Percentiles rank a stretch among this genome's conserved stretches.
Evolutionary conservation across 345 rosid genomes (phyloP).

Genomic region (Aegle marmelos): DNA sequence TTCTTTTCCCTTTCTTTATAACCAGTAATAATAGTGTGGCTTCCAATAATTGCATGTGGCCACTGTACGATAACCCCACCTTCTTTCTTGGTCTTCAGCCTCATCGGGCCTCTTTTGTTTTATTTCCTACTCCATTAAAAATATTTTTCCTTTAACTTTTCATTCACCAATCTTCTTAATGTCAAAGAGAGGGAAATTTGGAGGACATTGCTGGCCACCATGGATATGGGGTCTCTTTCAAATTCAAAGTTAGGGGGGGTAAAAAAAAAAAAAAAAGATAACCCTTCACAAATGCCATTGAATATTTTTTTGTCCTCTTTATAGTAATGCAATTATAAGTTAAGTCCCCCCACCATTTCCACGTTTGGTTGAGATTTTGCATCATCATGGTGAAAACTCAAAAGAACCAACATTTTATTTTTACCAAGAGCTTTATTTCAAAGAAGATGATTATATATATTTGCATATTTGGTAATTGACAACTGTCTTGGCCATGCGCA

Average conservation of each 20-base stretch:
- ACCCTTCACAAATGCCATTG: background rate
- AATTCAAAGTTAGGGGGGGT: background rate
- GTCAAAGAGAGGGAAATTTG: slow-evolving; percentile 7
- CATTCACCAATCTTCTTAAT: background rate
- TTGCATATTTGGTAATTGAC: background rate
- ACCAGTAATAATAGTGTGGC: background rate
- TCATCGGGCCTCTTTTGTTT: slow-evolving; percentile 3
- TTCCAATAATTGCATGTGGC: slow-evolving; percentile 10
- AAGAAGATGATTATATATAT: background rate
- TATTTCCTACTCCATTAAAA: background rate
- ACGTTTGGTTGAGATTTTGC: background rate
- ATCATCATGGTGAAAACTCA: background rate
- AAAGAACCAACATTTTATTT: background rate
- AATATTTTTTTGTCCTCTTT: background rate
- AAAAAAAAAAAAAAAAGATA: background rate
- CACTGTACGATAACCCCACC: background rate
- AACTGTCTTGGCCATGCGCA: background rate
- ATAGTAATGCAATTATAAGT: too few relatives aligned
- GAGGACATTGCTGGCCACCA: background rate
- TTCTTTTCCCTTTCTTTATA: background rate
- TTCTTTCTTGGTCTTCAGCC: background rate
- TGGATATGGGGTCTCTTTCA: background rate
- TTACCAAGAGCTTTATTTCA: background rate
- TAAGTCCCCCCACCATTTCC: background rate
- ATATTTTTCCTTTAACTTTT: background rate